Percentiles rank a stretch among this genome's conserved stretches.
These are phyloP conservation scores for Aspergillus luchuensis DNA, from an alignment of 2,329 filamentous ascomycete species.

Conservation along the genomic window DNA sequence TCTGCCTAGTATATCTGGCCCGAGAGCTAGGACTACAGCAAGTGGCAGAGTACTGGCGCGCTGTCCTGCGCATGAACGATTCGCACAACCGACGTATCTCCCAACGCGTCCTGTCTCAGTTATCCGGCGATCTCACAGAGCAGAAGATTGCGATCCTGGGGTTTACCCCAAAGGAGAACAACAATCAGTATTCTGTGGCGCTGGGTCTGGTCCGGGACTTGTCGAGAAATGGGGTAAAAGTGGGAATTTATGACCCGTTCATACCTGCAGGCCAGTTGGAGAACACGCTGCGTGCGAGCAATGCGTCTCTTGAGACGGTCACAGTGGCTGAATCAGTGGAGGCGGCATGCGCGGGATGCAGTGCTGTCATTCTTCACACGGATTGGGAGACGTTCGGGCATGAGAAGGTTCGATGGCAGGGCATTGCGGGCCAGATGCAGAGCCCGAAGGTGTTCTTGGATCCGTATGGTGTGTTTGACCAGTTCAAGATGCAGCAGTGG, in stretches of 20 bases:
- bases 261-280: slow-evolving; percentile 3
- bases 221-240: slow-evolving; percentile 7
- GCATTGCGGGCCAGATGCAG: slow-evolving; percentile 13
- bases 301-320: slow-evolving; percentile 8
- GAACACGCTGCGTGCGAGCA: neutral
- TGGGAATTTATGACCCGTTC: slow-evolving; percentile 12
- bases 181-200: neutral
- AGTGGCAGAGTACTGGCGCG: slow-evolving; percentile 23
- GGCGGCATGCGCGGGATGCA: slow-evolving; percentile 14
- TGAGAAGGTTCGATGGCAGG: slow-evolving; percentile 14
- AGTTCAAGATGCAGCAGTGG: slow-evolving; percentile 18
- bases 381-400: slow-evolving; percentile 12
- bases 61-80: slow-evolving; percentile 20
- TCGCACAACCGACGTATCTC: slow-evolving; percentile 8
- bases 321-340: slow-evolving; percentile 13
- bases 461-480: slow-evolving; percentile 12
- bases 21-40: slow-evolving; percentile 20
- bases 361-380: slow-evolving; percentile 14
- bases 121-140: slow-evolving; percentile 1
- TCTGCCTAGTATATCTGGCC: slow-evolving; percentile 22
- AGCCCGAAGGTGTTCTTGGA: slow-evolving; percentile 14
- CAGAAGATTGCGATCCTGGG: slow-evolving; percentile 15
- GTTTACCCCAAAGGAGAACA: slow-evolving; percentile 4
- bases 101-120: neutral
- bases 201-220: slow-evolving; percentile 10